These are phyloP conservation scores for Teunomyces lycoperdinae DNA, from an alignment of 805 yeast genomes.

Conservation along the genomic window DNA sequence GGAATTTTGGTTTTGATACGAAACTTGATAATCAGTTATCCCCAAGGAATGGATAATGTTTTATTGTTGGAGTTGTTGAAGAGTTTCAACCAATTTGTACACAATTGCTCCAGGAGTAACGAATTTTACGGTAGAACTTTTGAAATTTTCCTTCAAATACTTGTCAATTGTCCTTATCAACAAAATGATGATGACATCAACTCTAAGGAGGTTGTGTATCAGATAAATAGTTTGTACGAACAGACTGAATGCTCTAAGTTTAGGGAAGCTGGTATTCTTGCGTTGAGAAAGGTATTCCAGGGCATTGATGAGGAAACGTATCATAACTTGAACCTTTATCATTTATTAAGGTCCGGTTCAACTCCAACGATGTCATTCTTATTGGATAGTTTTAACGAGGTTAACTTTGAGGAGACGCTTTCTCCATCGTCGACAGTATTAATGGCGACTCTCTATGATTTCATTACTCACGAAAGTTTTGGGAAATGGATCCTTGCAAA, in stretches of 20 bases:
- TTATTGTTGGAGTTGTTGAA: slow-evolving; percentile 2
- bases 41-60: slow-evolving; percentile 2
- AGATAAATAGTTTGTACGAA: neutral
- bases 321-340: slow-evolving; percentile 6
- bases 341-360: slow-evolving; percentile 3
- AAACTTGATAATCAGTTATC: slow-evolving; percentile 32
- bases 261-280: neutral
- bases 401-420: slow-evolving; percentile 5
- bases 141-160: slow-evolving; percentile 18
- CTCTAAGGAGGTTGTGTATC: neutral
- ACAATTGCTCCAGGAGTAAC: slow-evolving; percentile 2
- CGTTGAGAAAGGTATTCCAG: neutral
- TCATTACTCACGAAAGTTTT: slow-evolving; percentile 12
- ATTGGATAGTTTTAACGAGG: slow-evolving; percentile 2
- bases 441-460: slow-evolving; percentile 3
- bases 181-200: neutral
- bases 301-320: slow-evolving; percentile 3
- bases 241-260: neutral
- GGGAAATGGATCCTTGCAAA: slow-evolving; percentile 8
- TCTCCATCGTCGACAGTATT: neutral
- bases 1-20: slow-evolving; percentile 50
- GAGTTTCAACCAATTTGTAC: slow-evolving; percentile 8
- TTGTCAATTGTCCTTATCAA: slow-evolving; percentile 19
- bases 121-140: slow-evolving; percentile 14
- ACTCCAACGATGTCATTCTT: slow-evolving; percentile 5